These are phyloP conservation scores for Henningerozyma blattae DNA, from an alignment of 805 yeast genomes.

Conservation along the genomic window DNA sequence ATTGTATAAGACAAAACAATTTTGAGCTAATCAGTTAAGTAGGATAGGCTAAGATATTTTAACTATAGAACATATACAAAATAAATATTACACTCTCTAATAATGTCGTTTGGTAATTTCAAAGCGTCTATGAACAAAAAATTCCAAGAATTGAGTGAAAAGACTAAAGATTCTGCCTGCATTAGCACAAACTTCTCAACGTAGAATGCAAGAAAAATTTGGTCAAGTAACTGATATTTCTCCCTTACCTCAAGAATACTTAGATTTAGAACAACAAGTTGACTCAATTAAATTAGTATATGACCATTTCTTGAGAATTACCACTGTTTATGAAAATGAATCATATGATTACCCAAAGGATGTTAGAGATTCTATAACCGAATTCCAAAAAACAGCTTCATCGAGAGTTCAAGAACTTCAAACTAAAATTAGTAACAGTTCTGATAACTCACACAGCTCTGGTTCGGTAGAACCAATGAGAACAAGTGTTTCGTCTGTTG, in stretches of 20 bases:
- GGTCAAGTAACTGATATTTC: slow-evolving; percentile 72
- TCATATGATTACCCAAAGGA: slow-evolving; percentile 73
- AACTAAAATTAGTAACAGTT: slow-evolving; percentile 42
- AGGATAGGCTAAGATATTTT: too few relatives aligned
- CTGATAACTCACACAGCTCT: slow-evolving; percentile 54
- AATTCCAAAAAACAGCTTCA: slow-evolving; percentile 52
- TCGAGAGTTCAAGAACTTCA: slow-evolving; percentile 53
- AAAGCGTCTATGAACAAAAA: slow-evolving; percentile 18
- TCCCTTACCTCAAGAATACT: slow-evolving; percentile 68
- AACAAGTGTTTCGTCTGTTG: background rate
- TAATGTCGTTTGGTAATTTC: slow-evolving; percentile 22
- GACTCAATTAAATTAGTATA: slow-evolving; percentile 63
- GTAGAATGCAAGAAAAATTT: slow-evolving; percentile 62
- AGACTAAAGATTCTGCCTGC: slow-evolving; percentile 38
- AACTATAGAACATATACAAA: too few relatives aligned
- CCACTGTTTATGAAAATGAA: slow-evolving; percentile 50
- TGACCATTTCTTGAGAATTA: slow-evolving; percentile 38
- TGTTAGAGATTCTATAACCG: slow-evolving; percentile 54
- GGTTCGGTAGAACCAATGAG: too few relatives aligned
- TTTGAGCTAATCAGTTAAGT: too few relatives aligned
- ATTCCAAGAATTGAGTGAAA: slow-evolving; percentile 22
- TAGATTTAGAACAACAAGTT: slow-evolving; percentile 56
- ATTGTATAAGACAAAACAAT: too few relatives aligned
- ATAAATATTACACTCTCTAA: too few relatives aligned
- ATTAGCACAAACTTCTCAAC: slow-evolving; percentile 61